Evolutionary conservation across 129 eudicot species (phyloP).

Genomic region (Centrapalus pauciflorus): DNA sequence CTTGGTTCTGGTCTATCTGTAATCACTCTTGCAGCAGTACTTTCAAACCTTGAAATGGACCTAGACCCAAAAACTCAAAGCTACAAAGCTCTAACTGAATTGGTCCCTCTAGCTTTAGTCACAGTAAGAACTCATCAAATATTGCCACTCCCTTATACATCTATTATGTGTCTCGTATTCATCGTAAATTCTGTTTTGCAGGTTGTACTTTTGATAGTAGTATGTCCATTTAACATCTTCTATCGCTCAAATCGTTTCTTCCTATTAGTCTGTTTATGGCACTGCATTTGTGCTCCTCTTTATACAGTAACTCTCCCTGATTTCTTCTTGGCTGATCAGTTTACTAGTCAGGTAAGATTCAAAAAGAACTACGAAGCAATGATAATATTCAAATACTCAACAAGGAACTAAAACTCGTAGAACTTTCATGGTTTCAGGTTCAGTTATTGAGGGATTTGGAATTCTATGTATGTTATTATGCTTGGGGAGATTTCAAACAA

Average conservation of each 20-base stretch:
- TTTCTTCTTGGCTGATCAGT: conserved; percentile 73
- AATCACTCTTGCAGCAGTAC: conserved; percentile 50
- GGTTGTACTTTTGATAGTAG: conserved; percentile 41
- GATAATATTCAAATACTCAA: neutral
- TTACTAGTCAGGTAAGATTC: conserved; percentile 64
- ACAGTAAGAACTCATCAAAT: conserved; percentile 28
- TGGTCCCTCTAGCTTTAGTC: conserved; percentile 53
- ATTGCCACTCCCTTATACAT: neutral
- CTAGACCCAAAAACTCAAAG: conserved; percentile 35
- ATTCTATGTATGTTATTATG: conserved; percentile 63
- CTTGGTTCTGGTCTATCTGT: conserved; percentile 56
- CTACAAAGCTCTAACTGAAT: conserved; percentile 35
- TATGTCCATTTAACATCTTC: conserved; percentile 67
- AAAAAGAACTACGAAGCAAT: neutral
- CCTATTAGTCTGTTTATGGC: conserved; percentile 54
- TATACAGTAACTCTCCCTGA: conserved; percentile 63
- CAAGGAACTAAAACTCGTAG: neutral
- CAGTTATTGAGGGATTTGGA: conserved; percentile 56
- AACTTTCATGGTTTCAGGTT: conserved; percentile 29
- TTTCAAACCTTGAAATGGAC: conserved; percentile 57
- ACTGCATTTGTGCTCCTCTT: conserved; percentile 66
- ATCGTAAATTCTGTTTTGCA: conserved; percentile 20
- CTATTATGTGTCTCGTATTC: neutral
- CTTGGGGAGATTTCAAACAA: conserved; percentile 49
- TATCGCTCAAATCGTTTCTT: conserved; percentile 64